Conservation (phyloP, 192 early-diverging fungal species). For the Backusella psychrophila region DNA sequence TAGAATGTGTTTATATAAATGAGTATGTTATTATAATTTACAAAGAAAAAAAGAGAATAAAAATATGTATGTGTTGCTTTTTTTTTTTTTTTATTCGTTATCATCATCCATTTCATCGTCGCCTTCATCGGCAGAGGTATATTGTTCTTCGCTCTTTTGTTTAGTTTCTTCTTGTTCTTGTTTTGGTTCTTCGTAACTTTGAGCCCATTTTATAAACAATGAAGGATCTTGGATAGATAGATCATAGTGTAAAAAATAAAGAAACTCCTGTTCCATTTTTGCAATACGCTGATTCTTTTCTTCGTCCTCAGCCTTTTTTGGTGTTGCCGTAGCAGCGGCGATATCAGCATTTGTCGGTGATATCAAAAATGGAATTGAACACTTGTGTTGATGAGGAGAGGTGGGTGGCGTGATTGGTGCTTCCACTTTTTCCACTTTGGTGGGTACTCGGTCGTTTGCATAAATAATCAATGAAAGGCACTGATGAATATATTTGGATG, state of each 20-base stretch:
- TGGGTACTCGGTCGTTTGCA: background rate
- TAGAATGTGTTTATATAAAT: background rate
- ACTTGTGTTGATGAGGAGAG: background rate
- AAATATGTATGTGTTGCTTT: background rate
- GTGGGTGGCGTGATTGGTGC: background rate
- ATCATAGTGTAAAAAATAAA: slow-evolving; percentile 46
- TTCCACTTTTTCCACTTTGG: background rate
- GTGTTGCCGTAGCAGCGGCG: background rate
- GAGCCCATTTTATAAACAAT: background rate
- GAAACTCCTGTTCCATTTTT: slow-evolving; percentile 47
- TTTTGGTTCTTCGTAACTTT: background rate
- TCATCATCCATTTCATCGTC: background rate
- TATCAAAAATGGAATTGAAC: background rate
- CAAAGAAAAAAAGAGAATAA: background rate
- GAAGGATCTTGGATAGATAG: slow-evolving; percentile 12
- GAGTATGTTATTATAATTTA: background rate
- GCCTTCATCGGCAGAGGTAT: background rate
- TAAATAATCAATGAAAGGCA: slow-evolving; percentile 24
- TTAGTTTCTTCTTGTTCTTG: background rate
- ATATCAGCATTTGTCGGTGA: background rate
- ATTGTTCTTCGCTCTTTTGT: background rate
- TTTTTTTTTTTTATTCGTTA: background rate
- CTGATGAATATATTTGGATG: slow-evolving; percentile 40
- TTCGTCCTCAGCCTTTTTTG: background rate
- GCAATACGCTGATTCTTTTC: background rate